phyloP scores from a whole-genome alignment of 306 rosid species.

The Dryas octopetala region DNA sequence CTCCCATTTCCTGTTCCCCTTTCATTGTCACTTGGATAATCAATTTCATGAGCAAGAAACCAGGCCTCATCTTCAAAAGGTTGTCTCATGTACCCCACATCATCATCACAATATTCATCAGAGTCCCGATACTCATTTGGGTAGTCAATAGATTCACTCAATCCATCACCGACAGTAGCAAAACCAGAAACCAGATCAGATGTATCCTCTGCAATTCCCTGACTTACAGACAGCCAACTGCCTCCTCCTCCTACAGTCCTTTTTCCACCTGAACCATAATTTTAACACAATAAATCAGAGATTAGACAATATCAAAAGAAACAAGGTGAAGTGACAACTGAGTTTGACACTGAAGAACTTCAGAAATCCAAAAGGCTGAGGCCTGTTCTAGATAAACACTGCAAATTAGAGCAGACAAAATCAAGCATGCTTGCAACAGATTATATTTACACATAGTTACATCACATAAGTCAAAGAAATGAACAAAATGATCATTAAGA shows the following conservation, averaged over 20 bases:
- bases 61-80: conserved; percentile 99
- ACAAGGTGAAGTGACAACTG: conserved; percentile 8
- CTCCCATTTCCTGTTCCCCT: conserved; percentile 87
- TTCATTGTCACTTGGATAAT: conserved; percentile 98
- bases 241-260: conserved; percentile 69
- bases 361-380: conserved; percentile 2
- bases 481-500: neutral
- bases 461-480: conserved; percentile 11
- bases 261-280: conserved; percentile 64
- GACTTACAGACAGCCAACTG: conserved; percentile 93
- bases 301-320: neutral
- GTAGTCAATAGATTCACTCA: conserved; percentile 87
- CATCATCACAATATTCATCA: conserved; percentile 91
- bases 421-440: conserved; percentile 8
- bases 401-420: conserved; percentile 3
- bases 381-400: conserved; percentile 13
- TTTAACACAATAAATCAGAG: conserved; percentile 18
- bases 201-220: conserved; percentile 89
- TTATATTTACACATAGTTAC: conserved; percentile 6
- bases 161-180: conserved; percentile 93
- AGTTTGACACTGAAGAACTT: conserved; percentile 8
- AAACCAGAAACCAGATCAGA: conserved; percentile 97
- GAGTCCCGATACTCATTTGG: conserved; percentile 98
- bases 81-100: conserved; percentile 95
- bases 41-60: conserved; percentile 99